Base-by-base conservation (phyloP, 129 eudicot species). In the Saposhnikovia divaricata region DNA sequence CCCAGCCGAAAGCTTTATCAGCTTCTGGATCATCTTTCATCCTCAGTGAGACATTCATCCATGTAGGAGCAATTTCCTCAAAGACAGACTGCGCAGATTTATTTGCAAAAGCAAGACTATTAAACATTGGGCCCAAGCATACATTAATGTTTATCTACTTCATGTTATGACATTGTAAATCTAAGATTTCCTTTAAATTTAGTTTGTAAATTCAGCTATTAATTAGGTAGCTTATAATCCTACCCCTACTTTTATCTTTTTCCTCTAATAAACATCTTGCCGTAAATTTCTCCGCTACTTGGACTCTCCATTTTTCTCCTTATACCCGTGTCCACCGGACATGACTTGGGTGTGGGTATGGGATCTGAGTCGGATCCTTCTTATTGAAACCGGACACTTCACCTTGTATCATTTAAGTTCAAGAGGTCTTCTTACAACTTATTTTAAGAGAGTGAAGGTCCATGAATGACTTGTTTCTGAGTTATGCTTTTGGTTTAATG, bases 1-100 rank as follows among this genome's bases (percentile, higher is more conserved):
- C 91, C 94, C 94, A 90, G 78, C 91, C 91, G 75, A 90, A 87
- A 81, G 84, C 65, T 46, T 84, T 80, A 79, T 88, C 94, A 46
- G 94, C 79, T 83, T 90, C 94, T 28, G 85, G 86, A 72, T 90
- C 91, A 81, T 84, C 79, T 81, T 90, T 90, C 91, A 90, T 90
- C 66, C 79, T 84, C 80, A 90, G 42, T 11, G 94, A 90, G 74
- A 90, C 75, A 71, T 90, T 90, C 94, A 90, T 86, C 94, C 94
- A 90, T 38, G 94, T 90, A n/a, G 94, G 90, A 9, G 88, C 91
- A 76, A 90, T 82, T 50, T 82, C 83, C 81, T 85, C 88, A 79
- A 90, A 83, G 74, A 86, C 18, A 72, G 80, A 82, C 94, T 90
- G 90, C 83, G 79, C 4, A 34, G 71, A 50, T 11, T 23, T 37